Evolutionary conservation across 2,329 filamentous ascomycete species (phyloP), one percentile per base, ranked within the genome.

Genomic region (Xylariaceae sp.): DNA sequence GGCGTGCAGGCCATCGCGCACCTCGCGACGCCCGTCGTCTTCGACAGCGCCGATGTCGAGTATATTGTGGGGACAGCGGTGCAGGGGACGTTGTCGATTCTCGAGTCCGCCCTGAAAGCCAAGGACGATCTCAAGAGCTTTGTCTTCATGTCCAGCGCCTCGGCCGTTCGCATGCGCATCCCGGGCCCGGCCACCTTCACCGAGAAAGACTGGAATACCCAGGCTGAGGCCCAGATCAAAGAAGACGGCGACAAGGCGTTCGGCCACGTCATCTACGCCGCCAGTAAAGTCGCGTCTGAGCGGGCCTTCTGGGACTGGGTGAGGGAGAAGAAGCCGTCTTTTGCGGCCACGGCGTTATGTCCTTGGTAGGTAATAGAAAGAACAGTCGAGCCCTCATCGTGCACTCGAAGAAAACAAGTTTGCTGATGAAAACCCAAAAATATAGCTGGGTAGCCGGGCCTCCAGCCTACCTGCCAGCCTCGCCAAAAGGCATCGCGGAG

Each of bases 401-500:
- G n/a, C n/a, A n/a, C n/a, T n/a, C n/a, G n/a, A n/a, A n/a, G n/a
- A n/a, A n/a, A n/a, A 8, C 8, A 23, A 6, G 11, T n/a, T 12
- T 31, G 53, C 26, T 50, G 26, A 51, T 12, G 11, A 12, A 17
- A 16, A 24, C n/a, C 19, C n/a, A 16, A 45, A 23, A 14, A 50
- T 37, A 39, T 29, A 70, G 69, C 4, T 74, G 76, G 51, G 76
- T 79, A 3, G 72, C 72, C 8, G 78, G 78, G 0, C 76, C 77
- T 0, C 74, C 77, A 0, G 60, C 75, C 1, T 52, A 71, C 1
- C 52, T 71, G 1, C 75, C 75, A 0, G 55, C 64, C 6, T 67
- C 69, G 0, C 53, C 61, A 0, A 64, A 65, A 1, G 66, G 70
- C 24, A 64, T 80, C 24, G 70, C 68, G 33, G 67, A 71, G 41